Evolutionary conservation across 2,329 filamentous ascomycete genomes (phyloP).

Genomic region (Aspergillus niger): DNA sequence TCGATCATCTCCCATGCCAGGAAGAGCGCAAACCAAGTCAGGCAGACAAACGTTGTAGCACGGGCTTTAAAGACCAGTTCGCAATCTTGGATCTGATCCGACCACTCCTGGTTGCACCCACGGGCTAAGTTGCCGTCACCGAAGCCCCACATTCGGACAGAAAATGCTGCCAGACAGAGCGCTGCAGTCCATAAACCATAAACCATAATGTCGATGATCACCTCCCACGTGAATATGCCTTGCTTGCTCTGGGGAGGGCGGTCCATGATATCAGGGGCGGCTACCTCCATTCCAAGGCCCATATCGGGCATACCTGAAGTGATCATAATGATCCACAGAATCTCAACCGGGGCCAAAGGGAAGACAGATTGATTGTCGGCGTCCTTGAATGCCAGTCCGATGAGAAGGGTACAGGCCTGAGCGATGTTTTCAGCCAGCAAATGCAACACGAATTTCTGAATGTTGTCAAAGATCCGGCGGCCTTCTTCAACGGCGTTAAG

Average conservation of each 20-base stretch:
- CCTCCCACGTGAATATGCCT: constrained; percentile 76
- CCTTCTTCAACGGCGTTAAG: constrained; percentile 82
- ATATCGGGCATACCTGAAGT: constrained; percentile 87
- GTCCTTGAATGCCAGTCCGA: constrained; percentile 82
- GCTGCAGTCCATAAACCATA: constrained; percentile 78
- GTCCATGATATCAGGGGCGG: constrained; percentile 73
- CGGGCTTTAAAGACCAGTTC: constrained; percentile 69
- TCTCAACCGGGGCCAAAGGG: constrained; percentile 80
- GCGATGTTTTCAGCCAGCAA: constrained; percentile 79
- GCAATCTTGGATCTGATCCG: constrained; percentile 56
- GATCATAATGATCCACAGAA: constrained; percentile 93
- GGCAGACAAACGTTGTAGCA: constrained; percentile 70
- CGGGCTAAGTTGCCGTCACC: constrained; percentile 60
- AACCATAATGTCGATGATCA: constrained; percentile 78
- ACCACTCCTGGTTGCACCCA: constrained; percentile 56
- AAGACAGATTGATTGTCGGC: constrained; percentile 72
- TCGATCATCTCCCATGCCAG: constrained; percentile 78
- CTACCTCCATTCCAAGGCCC: constrained; percentile 78
- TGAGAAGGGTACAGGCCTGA: constrained; percentile 77
- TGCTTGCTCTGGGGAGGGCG: constrained; percentile 71
- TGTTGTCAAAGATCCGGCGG: constrained; percentile 84
- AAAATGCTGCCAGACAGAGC: constrained; percentile 65
- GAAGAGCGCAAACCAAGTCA: constrained; percentile 77
- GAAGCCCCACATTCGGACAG: constrained; percentile 55
- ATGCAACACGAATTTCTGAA: constrained; percentile 84